These are phyloP conservation scores for Blastobotrys proliferans DNA, from an alignment of 1,139 yeast genomes.

Conservation along the genomic window DNA sequence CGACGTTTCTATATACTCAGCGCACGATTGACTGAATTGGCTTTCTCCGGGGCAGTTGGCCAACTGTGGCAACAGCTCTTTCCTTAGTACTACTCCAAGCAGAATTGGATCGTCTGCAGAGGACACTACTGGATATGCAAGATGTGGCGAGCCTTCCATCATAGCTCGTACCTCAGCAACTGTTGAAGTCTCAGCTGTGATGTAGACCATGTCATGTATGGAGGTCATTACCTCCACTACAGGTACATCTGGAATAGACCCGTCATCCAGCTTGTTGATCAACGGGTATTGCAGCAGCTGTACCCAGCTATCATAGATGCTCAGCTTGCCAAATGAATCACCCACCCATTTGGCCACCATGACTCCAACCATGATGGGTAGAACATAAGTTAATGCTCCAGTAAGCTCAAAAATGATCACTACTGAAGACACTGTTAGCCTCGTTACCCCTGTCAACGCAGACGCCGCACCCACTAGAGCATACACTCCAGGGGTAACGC, in stretches of 20 bases:
- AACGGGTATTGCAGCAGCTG: slow-evolving; percentile 39
- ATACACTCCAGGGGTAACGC: slow-evolving; percentile 88
- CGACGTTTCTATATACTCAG: slow-evolving; percentile 27
- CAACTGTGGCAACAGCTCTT: slow-evolving; percentile 30
- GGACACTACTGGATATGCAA: slow-evolving; percentile 43
- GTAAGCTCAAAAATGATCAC: slow-evolving; percentile 95
- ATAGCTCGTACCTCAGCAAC: slow-evolving; percentile 23
- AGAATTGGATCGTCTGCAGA: slow-evolving; percentile 30
- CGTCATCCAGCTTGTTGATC: slow-evolving; percentile 36
- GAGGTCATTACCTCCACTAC: slow-evolving; percentile 34
- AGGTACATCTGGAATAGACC: slow-evolving; percentile 34
- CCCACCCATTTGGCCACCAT: slow-evolving; percentile 46
- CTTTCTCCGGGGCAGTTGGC: slow-evolving; percentile 2
- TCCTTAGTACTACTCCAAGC: slow-evolving; percentile 40
- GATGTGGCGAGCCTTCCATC: slow-evolving; percentile 22
- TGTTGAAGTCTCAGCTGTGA: slow-evolving; percentile 19
- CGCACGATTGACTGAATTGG: slow-evolving; percentile 18
- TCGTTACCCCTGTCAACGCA: slow-evolving; percentile 88
- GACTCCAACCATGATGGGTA: slow-evolving; percentile 79
- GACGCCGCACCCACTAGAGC: slow-evolving; percentile 98
- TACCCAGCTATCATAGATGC: slow-evolving; percentile 45
- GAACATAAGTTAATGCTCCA: slow-evolving; percentile 83
- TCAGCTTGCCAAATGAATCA: slow-evolving; percentile 38
- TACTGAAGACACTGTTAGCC: slow-evolving; percentile 86
- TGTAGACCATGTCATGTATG: slow-evolving; percentile 27